Conservation (phyloP, 139 green algal species). For the Chlamydomonas sphaeroides region DNA sequence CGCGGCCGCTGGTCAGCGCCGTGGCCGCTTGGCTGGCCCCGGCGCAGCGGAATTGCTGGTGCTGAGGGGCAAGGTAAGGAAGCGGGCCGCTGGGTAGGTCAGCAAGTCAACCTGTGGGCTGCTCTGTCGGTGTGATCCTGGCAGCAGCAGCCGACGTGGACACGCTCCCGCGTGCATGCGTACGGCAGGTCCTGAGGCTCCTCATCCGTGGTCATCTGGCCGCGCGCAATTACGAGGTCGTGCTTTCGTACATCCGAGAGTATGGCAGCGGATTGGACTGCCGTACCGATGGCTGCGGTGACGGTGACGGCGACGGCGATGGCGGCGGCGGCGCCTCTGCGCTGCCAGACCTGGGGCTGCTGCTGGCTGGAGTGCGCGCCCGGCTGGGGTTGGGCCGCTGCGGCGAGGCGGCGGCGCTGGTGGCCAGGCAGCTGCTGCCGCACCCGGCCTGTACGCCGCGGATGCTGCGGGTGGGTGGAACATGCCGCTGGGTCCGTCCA, state of each 20-base stretch:
- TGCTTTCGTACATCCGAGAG: slow-evolving; percentile 13
- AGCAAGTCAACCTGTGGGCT: too few relatives aligned
- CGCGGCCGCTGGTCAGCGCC: too few relatives aligned
- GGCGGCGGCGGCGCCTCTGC: neutral
- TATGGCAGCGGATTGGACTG: neutral
- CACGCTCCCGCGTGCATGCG: too few relatives aligned
- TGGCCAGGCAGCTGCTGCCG: slow-evolving; percentile 5
- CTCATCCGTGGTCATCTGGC: neutral
- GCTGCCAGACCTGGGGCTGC: slow-evolving; percentile 19
- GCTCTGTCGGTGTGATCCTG: too few relatives aligned
- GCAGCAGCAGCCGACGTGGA: too few relatives aligned
- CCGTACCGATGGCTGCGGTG: too few relatives aligned
- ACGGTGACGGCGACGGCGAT: neutral
- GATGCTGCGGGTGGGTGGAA: neutral
- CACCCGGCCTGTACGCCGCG: neutral
- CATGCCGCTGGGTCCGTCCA: too few relatives aligned
- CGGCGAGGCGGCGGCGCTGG: slow-evolving; percentile 25
- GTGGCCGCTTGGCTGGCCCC: too few relatives aligned
- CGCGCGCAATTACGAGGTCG: neutral
- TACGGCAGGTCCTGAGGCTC: slow-evolving; percentile 18
- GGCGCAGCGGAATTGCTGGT: too few relatives aligned
- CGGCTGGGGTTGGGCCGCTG: slow-evolving; percentile 3
- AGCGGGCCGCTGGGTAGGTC: too few relatives aligned
- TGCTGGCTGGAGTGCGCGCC: slow-evolving; percentile 9
- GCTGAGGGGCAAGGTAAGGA: too few relatives aligned